Evolutionary conservation across 306 rosid genomes (phyloP).

Genomic region (Bauhinia variegata): DNA sequence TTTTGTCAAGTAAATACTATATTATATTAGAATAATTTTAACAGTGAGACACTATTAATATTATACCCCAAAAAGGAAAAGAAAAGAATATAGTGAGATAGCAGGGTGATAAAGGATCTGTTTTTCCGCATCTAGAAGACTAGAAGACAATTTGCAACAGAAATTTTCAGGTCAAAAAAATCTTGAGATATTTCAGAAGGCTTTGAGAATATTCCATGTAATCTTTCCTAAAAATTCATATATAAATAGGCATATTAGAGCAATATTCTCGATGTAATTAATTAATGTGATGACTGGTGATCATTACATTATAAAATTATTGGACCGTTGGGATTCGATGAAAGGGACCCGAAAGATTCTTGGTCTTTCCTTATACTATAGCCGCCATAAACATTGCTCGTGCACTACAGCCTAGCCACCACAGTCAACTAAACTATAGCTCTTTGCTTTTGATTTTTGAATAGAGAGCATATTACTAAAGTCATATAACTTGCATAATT

Average conservation of each 20-base stretch:
- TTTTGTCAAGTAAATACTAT: too few species aligned
- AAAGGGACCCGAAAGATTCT: constrained; percentile 31
- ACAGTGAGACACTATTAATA: too few species aligned
- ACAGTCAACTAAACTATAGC: not conserved
- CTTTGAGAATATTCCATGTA: not conserved
- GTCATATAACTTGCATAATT: not conserved
- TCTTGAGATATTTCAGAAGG: not conserved
- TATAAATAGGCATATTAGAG: not conserved
- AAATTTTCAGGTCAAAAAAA: too few species aligned
- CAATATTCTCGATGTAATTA: too few species aligned
- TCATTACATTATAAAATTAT: too few species aligned
- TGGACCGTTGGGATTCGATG: not conserved
- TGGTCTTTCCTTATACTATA: not conserved
- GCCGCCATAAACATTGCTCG: not conserved
- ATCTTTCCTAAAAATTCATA: not conserved
- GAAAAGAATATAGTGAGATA: too few species aligned
- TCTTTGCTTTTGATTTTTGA: not conserved
- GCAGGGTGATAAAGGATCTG: too few species aligned
- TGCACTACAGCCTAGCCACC: not conserved
- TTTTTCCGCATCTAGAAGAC: too few species aligned
- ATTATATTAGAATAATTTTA: too few species aligned
- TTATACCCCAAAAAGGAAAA: too few species aligned
- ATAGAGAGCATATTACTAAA: not conserved
- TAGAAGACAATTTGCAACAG: too few species aligned
- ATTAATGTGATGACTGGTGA: too few species aligned